A percentile compares a stretch with the other conserved stretches of the same genome.
Conservation (phyloP, 441 rosid species). For the Breynia disticha region DNA sequence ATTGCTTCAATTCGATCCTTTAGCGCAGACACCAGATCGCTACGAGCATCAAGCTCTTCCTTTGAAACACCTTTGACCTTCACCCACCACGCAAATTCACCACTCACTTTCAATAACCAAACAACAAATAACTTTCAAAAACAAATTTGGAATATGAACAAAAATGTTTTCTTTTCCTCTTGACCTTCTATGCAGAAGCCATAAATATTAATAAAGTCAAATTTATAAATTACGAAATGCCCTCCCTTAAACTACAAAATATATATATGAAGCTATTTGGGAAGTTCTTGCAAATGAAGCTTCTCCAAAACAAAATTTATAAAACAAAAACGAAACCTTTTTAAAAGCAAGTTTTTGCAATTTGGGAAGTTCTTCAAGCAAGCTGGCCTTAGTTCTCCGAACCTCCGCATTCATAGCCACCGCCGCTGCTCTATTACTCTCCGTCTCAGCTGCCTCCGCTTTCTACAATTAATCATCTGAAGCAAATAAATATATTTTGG, state of each 20-base stretch:
- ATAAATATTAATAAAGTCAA: background rate
- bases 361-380: conserved; percentile 78
- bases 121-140: no score
- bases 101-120: no score
- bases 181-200: background rate
- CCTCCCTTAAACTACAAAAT: no score
- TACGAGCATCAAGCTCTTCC: conserved; percentile 74
- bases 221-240: no score
- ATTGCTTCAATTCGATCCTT: conserved; percentile 76
- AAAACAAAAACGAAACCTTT: conserved; percentile 33
- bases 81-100: conserved; percentile 1
- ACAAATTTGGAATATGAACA: no score
- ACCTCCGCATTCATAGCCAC: conserved; percentile 90
- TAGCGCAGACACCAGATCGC: conserved; percentile 71
- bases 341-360: conserved; percentile 81
- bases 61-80: conserved; percentile 79
- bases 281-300: no score
- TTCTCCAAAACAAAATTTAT: no score
- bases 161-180: background rate
- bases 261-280: no score
- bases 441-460: conserved; percentile 57
- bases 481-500: background rate
- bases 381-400: conserved; percentile 78
- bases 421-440: conserved; percentile 63
- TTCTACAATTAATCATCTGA: conserved; percentile 34